Conservation (phyloP, 805 yeast genomes). For the Zygosaccharomyces lentus region DNA sequence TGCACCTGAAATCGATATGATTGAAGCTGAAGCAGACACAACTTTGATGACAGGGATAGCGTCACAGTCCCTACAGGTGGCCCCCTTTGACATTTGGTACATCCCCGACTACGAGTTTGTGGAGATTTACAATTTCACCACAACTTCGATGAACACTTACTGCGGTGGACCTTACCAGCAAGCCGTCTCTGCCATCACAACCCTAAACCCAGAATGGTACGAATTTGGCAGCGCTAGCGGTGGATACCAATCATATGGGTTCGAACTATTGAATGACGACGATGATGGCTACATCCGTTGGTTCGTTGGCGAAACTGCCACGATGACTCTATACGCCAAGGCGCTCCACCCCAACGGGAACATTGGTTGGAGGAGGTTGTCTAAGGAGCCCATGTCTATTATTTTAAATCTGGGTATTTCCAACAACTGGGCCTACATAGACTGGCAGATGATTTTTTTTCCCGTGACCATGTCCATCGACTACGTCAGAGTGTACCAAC, state of each 20-base stretch:
- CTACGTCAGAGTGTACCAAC: slow-evolving; percentile 91
- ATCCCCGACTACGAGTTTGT: slow-evolving; percentile 80
- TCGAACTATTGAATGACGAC: slow-evolving; percentile 71
- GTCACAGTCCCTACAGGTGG: slow-evolving; percentile 88
- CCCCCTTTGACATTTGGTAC: slow-evolving; percentile 94
- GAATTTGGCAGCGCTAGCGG: slow-evolving; percentile 52
- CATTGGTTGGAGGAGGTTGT: slow-evolving; percentile 71
- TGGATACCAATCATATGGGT: slow-evolving; percentile 67
- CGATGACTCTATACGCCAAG: slow-evolving; percentile 64
- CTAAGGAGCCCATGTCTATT: slow-evolving; percentile 92
- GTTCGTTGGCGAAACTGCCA: slow-evolving; percentile 79
- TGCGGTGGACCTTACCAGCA: slow-evolving; percentile 93
- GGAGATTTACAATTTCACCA: slow-evolving; percentile 61
- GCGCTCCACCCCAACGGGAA: slow-evolving; percentile 91
- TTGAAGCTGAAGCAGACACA: slow-evolving; percentile 77
- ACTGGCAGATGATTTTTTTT: slow-evolving; percentile 77
- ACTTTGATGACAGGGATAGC: slow-evolving; percentile 60
- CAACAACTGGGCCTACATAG: slow-evolving; percentile 88
- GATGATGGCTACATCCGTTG: slow-evolving; percentile 74
- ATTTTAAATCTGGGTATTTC: slow-evolving; percentile 86
- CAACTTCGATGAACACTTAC: slow-evolving; percentile 80
- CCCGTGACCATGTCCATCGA: slow-evolving; percentile 77
- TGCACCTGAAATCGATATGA: slow-evolving; percentile 89
- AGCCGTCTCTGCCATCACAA: slow-evolving; percentile 80
- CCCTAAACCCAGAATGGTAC: slow-evolving; percentile 80